Evolutionary conservation across 2,329 filamentous ascomycete genomes (phyloP).

Genomic region (Ophiostoma australiae): DNA sequence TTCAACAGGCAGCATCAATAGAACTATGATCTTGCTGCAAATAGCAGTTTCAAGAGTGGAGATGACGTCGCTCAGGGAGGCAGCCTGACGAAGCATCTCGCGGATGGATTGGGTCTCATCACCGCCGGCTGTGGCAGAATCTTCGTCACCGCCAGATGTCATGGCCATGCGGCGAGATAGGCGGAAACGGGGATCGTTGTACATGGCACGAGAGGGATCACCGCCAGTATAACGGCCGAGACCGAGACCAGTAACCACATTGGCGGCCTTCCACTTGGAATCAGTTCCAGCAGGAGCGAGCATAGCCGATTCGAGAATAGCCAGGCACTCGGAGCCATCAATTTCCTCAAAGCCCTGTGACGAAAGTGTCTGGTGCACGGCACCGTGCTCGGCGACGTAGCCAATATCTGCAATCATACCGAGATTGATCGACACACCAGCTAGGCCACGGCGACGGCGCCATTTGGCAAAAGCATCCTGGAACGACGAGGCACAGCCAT

Average conservation of each 20-base stretch:
- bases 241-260: slow-evolving; percentile 28
- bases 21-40: slow-evolving; percentile 23
- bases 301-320: slow-evolving; percentile 29
- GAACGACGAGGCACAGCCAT: slow-evolving; percentile 41
- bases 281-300: not conserved
- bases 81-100: slow-evolving; percentile 21
- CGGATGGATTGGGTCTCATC: slow-evolving; percentile 20
- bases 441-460: slow-evolving; percentile 34
- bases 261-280: slow-evolving; percentile 16
- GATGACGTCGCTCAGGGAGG: slow-evolving; percentile 16
- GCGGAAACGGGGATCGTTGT: slow-evolving; percentile 26
- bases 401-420: slow-evolving; percentile 37
- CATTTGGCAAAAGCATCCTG: slow-evolving; percentile 39
- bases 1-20: slow-evolving; percentile 24
- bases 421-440: slow-evolving; percentile 38
- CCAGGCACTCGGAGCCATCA: slow-evolving; percentile 27
- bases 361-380: slow-evolving; percentile 24
- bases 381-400: slow-evolving; percentile 30
- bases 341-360: slow-evolving; percentile 29
- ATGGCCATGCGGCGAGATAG: slow-evolving; percentile 23
- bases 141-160: not conserved
- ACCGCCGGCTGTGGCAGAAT: not conserved
- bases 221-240: slow-evolving; percentile 26
- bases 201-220: slow-evolving; percentile 24
- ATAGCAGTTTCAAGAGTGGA: slow-evolving; percentile 20